These are phyloP conservation scores for Penicillium sp. DNA, from an alignment of 2,329 filamentous ascomycete species.

Conservation along the genomic window DNA sequence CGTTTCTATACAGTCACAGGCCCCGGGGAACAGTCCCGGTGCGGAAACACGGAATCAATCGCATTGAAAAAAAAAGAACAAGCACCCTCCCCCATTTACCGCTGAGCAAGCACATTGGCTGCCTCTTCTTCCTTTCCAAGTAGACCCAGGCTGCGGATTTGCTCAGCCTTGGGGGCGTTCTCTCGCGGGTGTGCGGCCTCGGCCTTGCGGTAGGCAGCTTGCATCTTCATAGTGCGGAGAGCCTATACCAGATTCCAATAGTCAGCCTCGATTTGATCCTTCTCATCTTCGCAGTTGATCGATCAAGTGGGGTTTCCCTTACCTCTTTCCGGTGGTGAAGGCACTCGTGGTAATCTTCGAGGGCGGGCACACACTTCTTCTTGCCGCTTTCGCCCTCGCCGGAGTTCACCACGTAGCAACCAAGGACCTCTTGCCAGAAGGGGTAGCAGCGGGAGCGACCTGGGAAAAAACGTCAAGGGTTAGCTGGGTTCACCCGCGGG, in stretches of 20 bases:
- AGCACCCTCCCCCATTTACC: conserved; percentile 23
- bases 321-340: conserved; percentile 99
- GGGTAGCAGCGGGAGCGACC: conserved; percentile 86
- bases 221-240: conserved; percentile 74
- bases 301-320: conserved; percentile 28
- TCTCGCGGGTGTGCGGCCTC: conserved; percentile 75
- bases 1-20: conserved; percentile 40
- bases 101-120: conserved; percentile 54
- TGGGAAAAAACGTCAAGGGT: conserved; percentile 35
- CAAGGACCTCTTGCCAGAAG: conserved; percentile 99
- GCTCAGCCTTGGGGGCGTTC: conserved; percentile 76
- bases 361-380: conserved; percentile 78
- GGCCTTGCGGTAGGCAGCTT: conserved; percentile 81
- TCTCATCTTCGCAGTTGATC: neutral
- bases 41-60: conserved; percentile 31
- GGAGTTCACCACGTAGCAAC: conserved; percentile 96
- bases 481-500: conserved; percentile 24
- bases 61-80: conserved; percentile 29
- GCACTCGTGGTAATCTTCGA: conserved; percentile 99
- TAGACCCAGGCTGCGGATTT: conserved; percentile 85
- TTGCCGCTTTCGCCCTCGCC: conserved; percentile 77
- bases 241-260: conserved; percentile 54
- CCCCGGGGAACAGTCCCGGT: conserved; percentile 21
- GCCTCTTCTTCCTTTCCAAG: conserved; percentile 82
- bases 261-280: conserved; percentile 7